Evolutionary conservation across 108 stramenopile genomes (phyloP).

Genomic region (Craspedostauros australis): DNA sequence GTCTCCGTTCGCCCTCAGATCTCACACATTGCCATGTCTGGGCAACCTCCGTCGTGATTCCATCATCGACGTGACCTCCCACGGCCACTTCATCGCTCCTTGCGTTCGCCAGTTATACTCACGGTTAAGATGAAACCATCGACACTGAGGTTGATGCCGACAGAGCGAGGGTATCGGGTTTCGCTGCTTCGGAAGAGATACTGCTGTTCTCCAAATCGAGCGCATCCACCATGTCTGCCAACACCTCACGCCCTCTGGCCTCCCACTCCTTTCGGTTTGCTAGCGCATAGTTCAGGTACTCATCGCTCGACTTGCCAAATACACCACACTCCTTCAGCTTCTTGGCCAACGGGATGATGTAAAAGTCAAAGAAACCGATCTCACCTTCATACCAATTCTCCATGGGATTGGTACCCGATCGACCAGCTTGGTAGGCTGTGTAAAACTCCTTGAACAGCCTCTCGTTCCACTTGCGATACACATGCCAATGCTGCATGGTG

Average conservation of each 20-base stretch:
- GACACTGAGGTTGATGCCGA: too few species aligned
- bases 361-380: constrained; percentile 24
- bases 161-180: too few species aligned
- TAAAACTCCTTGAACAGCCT: constrained; percentile 28
- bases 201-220: too few species aligned
- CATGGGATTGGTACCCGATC: constrained; percentile 9
- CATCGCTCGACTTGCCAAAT: constrained; percentile 11
- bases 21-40: too few species aligned
- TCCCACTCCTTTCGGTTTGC: constrained; percentile 22
- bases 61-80: too few species aligned
- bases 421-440: constrained; percentile 11
- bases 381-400: constrained; percentile 19
- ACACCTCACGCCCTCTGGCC: constrained; percentile 42
- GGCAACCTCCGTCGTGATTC: too few species aligned
- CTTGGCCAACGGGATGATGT: constrained; percentile 27
- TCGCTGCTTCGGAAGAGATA: too few species aligned
- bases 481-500: constrained; percentile 37
- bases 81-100: too few species aligned
- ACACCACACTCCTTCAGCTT: constrained; percentile 23
- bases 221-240: constrained; percentile 12
- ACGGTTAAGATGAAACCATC: too few species aligned
- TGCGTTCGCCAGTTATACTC: too few species aligned
- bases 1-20: too few species aligned
- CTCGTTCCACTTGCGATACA: constrained; percentile 43
- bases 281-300: constrained; percentile 19